Conservation (phyloP, 2,329 filamentous ascomycete species). For the Penicillium sp. region DNA sequence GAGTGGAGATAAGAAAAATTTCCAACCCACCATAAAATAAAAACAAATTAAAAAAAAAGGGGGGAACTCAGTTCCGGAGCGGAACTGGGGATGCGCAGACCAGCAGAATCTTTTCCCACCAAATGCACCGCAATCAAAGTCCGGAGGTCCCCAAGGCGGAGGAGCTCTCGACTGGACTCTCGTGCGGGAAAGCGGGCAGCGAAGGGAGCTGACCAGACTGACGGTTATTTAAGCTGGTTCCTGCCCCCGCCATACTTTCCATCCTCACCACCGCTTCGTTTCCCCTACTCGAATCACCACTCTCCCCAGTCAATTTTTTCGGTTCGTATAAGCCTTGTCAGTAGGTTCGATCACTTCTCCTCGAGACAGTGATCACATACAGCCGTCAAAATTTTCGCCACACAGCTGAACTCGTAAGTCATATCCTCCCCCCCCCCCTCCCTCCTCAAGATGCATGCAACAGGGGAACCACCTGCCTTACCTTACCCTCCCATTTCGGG, state of each 20-base stretch:
- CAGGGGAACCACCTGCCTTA: not conserved
- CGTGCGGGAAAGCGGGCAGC: too few relatives aligned
- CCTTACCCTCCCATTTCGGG: not conserved
- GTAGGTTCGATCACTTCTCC: conserved; percentile 48
- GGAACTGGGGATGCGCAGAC: not conserved
- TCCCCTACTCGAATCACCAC: conserved; percentile 3
- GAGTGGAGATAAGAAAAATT: too few relatives aligned
- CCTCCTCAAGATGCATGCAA: too few relatives aligned
- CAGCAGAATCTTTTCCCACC: conserved; percentile 4
- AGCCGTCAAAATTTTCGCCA: conserved; percentile 95
- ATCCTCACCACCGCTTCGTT: conserved; percentile 8
- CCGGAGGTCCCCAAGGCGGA: not conserved
- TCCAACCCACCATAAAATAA: too few relatives aligned
- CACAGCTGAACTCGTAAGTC: conserved; percentile 90
- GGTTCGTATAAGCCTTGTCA: conserved; percentile 24
- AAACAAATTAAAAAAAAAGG: too few relatives aligned
- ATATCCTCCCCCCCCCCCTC: not conserved
- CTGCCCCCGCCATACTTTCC: conserved; percentile 2
- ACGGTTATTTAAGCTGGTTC: too few relatives aligned
- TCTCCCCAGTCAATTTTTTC: conserved; percentile 5
- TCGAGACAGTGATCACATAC: conserved; percentile 53
- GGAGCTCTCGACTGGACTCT: too few relatives aligned
- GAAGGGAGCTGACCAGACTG: too few relatives aligned
- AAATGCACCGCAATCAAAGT: conserved; percentile 7
- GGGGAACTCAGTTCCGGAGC: too few relatives aligned